Evolutionary conservation across 2,329 filamentous ascomycete species (phyloP).

Genomic region (Macroventuria anomochaeta): DNA sequence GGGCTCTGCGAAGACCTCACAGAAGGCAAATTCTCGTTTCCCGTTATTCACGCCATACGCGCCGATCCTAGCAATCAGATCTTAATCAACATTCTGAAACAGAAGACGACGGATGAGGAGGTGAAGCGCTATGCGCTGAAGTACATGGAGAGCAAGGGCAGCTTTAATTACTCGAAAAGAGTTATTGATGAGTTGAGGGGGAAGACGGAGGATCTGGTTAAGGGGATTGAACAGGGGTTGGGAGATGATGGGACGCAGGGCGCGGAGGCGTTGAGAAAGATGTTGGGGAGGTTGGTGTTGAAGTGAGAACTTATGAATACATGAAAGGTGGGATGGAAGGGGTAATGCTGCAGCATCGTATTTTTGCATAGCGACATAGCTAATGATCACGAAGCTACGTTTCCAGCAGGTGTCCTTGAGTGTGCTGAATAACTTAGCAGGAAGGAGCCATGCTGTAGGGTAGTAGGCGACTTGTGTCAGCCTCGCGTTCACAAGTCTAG

Average conservation of each 20-base stretch:
- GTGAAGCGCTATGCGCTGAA: conserved; percentile 89
- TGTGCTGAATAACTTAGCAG: too few relatives aligned
- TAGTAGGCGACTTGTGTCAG: too few relatives aligned
- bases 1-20: conserved; percentile 94
- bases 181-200: conserved; percentile 57
- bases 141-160: conserved; percentile 90
- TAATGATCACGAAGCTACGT: conserved; percentile 13
- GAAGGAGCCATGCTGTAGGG: too few relatives aligned
- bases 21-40: conserved; percentile 96
- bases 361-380: conserved; percentile 3
- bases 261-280: conserved; percentile 48
- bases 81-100: conserved; percentile 89
- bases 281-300: conserved; percentile 51
- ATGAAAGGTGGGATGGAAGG: not conserved
- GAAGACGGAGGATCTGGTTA: conserved; percentile 53
- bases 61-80: conserved; percentile 75
- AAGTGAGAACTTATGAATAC: conserved; percentile 11
- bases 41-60: conserved; percentile 91
- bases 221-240: conserved; percentile 48
- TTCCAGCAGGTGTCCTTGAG: too few relatives aligned
- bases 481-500: too few relatives aligned
- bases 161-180: conserved; percentile 81
- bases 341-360: not conserved
- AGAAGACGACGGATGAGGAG: conserved; percentile 83
- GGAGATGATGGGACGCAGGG: conserved; percentile 48